A percentile compares a stretch with the other conserved stretches of the same genome.
These are phyloP conservation scores for Coniochaeta pulveracea DNA, from an alignment of 2,329 filamentous ascomycete species.

Conservation along the genomic window DNA sequence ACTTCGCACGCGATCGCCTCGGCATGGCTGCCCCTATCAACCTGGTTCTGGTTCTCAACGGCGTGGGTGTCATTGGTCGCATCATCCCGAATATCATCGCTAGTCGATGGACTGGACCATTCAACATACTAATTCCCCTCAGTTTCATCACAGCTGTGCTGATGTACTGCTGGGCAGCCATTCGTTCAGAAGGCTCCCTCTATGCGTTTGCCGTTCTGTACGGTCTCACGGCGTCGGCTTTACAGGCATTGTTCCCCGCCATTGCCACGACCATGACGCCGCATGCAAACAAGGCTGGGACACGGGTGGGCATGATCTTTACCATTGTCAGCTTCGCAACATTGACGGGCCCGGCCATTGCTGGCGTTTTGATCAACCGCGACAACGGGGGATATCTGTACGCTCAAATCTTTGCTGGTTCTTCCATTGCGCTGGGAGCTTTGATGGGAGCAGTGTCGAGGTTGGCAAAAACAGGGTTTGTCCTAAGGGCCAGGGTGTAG, in stretches of 20 bases:
- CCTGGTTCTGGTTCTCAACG: slow-evolving; percentile 23
- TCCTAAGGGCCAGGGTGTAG: neutral
- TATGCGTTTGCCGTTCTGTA: slow-evolving; percentile 23
- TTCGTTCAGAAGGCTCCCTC: neutral
- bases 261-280: slow-evolving; percentile 29
- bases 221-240: slow-evolving; percentile 35
- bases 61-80: slow-evolving; percentile 20
- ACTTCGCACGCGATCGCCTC: slow-evolving; percentile 16
- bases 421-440: neutral
- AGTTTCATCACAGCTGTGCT: neutral
- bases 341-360: slow-evolving; percentile 17
- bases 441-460: neutral
- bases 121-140: neutral
- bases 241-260: slow-evolving; percentile 39
- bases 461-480: neutral
- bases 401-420: neutral
- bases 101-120: neutral
- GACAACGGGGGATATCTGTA: neutral
- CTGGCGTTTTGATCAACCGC: neutral
- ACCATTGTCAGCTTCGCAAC: slow-evolving; percentile 18
- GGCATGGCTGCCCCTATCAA: slow-evolving; percentile 14
- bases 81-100: slow-evolving; percentile 11
- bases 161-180: slow-evolving; percentile 1
- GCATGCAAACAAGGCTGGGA: slow-evolving; percentile 19
- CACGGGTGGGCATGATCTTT: slow-evolving; percentile 23